These are phyloP conservation scores for Exobasidium rhododendri DNA, from an alignment of 1,284 basidiomycete species.

Conservation along the genomic window DNA sequence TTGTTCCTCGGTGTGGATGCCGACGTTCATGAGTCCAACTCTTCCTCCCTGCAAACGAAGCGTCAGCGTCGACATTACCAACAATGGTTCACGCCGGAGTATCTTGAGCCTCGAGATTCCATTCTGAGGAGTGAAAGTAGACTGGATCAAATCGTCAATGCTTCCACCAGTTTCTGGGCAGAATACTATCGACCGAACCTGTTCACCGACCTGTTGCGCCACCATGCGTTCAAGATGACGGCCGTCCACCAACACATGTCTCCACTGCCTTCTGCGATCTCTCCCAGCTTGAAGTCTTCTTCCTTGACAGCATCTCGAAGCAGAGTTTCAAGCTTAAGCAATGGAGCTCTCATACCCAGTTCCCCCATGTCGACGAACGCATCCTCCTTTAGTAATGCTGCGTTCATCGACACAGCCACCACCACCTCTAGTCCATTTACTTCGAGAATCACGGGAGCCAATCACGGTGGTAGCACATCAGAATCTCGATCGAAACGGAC, in stretches of 20 bases:
- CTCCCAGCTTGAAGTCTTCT: neutral
- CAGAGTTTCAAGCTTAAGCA: neutral
- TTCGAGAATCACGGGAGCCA: slow-evolving; percentile 9
- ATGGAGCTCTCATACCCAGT: neutral
- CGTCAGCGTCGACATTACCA: slow-evolving; percentile 25
- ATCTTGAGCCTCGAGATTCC: slow-evolving; percentile 25
- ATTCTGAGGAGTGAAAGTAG: slow-evolving; percentile 29
- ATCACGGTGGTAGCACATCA: neutral
- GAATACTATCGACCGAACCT: slow-evolving; percentile 52
- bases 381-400: too few species aligned
- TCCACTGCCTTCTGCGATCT: neutral
- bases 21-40: slow-evolving; percentile 19
- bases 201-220: slow-evolving; percentile 51
- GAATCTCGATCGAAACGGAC: slow-evolving; percentile 6
- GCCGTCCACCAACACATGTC: slow-evolving; percentile 39
- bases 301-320: neutral
- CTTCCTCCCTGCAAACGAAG: neutral
- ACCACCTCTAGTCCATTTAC: slow-evolving; percentile 19
- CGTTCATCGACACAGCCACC: neutral
- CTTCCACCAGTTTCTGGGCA: slow-evolving; percentile 48
- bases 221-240: slow-evolving; percentile 55
- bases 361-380: neutral
- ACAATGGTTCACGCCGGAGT: slow-evolving; percentile 36
- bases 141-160: slow-evolving; percentile 37
- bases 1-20: slow-evolving; percentile 79